Percentiles rank a stretch among this genome's conserved stretches.
Conservation (phyloP, 805 yeast genomes). For the Dipodascus albidus region DNA sequence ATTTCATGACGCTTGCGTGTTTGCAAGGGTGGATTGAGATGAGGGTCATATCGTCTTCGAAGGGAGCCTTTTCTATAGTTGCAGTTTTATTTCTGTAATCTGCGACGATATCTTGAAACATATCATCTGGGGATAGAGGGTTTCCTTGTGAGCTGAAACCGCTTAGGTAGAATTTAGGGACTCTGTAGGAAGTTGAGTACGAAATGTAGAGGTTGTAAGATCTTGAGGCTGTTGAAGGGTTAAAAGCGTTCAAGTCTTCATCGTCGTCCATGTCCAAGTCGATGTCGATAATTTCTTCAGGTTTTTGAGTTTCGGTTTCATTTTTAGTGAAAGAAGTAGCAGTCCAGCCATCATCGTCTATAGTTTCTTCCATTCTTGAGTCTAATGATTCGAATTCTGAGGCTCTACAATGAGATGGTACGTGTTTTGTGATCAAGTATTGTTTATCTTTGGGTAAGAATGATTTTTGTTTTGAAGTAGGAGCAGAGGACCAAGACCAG, state of each 20-base stretch:
- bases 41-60: conserved; percentile 54
- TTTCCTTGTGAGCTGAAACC: conserved; percentile 78
- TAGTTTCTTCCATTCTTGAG: conserved; percentile 12
- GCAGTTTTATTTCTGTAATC: conserved; percentile 95
- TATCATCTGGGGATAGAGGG: conserved; percentile 75
- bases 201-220: conserved; percentile 83
- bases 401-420: conserved; percentile 75
- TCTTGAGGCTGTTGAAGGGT: conserved; percentile 26
- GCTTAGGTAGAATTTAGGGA: conserved; percentile 85
- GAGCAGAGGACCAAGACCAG: conserved; percentile 73
- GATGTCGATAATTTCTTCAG: conserved; percentile 7
- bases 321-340: neutral
- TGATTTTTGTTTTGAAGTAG: conserved; percentile 41
- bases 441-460: conserved; percentile 85
- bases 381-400: conserved; percentile 27
- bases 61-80: conserved; percentile 88
- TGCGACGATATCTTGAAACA: conserved; percentile 89
- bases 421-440: conserved; percentile 76
- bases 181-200: conserved; percentile 90
- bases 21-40: conserved; percentile 95
- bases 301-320: neutral
- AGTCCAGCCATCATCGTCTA: conserved; percentile 8
- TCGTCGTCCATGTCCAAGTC: conserved; percentile 15
- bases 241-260: conserved; percentile 8
- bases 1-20: conserved; percentile 90